phyloP scores from a whole-genome alignment of 1,139 yeast species.

The Nadsonia starkeyi-henricii region DNA sequence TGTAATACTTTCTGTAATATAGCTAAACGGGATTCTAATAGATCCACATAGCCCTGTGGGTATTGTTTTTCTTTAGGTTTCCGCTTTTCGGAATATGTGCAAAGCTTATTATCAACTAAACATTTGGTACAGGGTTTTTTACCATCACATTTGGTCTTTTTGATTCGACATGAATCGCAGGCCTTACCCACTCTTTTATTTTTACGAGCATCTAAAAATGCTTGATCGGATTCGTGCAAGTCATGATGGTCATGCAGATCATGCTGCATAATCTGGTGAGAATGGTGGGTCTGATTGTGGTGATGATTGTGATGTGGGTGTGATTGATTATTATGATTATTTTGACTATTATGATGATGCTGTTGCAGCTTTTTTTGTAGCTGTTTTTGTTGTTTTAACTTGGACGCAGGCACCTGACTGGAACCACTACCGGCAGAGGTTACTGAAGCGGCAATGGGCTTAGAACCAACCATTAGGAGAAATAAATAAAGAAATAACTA shows the following conservation, averaged over 20 bases:
- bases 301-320: no score
- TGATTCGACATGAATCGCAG: conserved; percentile 54
- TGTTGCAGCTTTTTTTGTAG: no score
- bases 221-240: neutral
- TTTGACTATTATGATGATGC: no score
- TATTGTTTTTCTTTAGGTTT: conserved; percentile 46
- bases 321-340: no score
- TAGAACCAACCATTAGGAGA: no score
- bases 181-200: conserved; percentile 62
- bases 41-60: conserved; percentile 55
- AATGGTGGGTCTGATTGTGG: no score
- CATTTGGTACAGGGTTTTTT: conserved; percentile 64
- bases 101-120: conserved; percentile 53
- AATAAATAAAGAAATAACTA: no score
- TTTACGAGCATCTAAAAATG: neutral
- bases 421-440: no score
- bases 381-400: no score
- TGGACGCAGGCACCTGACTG: no score
- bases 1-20: conserved; percentile 42
- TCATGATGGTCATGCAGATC: neutral
- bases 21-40: conserved; percentile 53
- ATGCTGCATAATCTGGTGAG: neutral
- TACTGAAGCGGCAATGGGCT: no score
- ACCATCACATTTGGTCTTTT: conserved; percentile 59
- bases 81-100: conserved; percentile 60